Conservation (phyloP, 1,139 yeast genomes). For the Arxiozyma slooffiae region DNA sequence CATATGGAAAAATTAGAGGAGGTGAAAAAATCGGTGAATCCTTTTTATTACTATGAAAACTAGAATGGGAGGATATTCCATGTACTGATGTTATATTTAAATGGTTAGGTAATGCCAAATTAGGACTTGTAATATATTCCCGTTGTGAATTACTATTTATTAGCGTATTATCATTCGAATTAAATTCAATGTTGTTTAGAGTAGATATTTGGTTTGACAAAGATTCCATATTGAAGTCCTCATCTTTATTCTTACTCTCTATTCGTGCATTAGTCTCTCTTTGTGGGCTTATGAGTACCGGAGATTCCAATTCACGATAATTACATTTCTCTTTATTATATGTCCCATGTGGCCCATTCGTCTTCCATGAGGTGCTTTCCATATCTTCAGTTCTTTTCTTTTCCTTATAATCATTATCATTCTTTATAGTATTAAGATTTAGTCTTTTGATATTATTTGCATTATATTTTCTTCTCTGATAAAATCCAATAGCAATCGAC, state of each 20-base stretch:
- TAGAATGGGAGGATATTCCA: neutral
- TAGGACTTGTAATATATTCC: constrained; percentile 1
- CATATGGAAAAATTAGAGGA: constrained; percentile 1
- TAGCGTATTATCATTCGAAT: neutral
- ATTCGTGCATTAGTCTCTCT: neutral
- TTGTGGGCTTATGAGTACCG: neutral
- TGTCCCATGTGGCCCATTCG: neutral
- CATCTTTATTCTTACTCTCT: neutral
- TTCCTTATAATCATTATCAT: neutral
- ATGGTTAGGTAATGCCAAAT: neutral
- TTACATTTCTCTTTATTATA: neutral
- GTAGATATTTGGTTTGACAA: neutral
- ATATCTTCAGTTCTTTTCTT: too few relatives aligned
- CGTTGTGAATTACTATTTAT: neutral
- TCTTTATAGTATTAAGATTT: neutral
- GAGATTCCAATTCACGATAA: constrained; percentile 2
- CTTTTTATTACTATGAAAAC: neutral
- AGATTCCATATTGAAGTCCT: neutral
- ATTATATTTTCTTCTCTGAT: constrained; percentile 4
- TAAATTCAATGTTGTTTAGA: neutral
- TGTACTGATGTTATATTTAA: neutral
- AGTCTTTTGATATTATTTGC: neutral
- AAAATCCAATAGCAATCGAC: constrained; percentile 24
- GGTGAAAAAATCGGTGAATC: constrained; percentile 3
- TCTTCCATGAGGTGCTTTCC: neutral